Conservation (phyloP, 2,329 filamentous ascomycete genomes). For the Hypomyces perniciosus region DNA sequence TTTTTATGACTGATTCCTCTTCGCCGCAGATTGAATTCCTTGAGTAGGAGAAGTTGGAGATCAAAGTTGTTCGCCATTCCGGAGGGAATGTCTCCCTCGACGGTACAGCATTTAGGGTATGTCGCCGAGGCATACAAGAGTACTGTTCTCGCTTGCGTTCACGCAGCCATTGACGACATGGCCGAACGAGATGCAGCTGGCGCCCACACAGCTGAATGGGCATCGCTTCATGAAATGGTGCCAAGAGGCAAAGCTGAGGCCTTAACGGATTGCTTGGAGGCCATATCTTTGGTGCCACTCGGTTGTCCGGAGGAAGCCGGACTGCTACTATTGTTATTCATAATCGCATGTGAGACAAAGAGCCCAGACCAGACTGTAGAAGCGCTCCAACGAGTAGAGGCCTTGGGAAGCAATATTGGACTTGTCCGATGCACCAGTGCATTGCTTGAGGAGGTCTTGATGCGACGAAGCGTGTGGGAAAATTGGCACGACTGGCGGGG, state of each 20-base stretch:
- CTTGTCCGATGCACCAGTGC: background rate
- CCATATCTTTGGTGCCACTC: constrained; percentile 2
- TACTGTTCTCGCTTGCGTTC: constrained; percentile 4
- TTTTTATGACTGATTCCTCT: too few relatives aligned
- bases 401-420: constrained; percentile 6
- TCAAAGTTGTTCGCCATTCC: constrained; percentile 6
- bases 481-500: constrained; percentile 7
- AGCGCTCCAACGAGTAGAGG: constrained; percentile 1
- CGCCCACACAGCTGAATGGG: background rate
- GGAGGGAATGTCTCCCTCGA: constrained; percentile 2
- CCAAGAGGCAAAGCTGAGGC: constrained; percentile 1
- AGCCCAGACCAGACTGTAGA: background rate
- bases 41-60: constrained; percentile 3
- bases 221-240: constrained; percentile 2
- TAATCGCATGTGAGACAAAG: constrained; percentile 1
- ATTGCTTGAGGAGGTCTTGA: constrained; percentile 5
- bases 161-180: constrained; percentile 2
- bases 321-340: constrained; percentile 4
- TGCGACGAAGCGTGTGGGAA: background rate
- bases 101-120: constrained; percentile 3
- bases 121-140: constrained; percentile 6
- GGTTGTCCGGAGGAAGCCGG: constrained; percentile 7
- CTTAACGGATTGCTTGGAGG: constrained; percentile 1
- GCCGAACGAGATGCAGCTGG: background rate
- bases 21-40: constrained; percentile 3